Base-by-base conservation (phyloP, 78 protist genomes). In the Chrysochromulina tobinii region DNA sequence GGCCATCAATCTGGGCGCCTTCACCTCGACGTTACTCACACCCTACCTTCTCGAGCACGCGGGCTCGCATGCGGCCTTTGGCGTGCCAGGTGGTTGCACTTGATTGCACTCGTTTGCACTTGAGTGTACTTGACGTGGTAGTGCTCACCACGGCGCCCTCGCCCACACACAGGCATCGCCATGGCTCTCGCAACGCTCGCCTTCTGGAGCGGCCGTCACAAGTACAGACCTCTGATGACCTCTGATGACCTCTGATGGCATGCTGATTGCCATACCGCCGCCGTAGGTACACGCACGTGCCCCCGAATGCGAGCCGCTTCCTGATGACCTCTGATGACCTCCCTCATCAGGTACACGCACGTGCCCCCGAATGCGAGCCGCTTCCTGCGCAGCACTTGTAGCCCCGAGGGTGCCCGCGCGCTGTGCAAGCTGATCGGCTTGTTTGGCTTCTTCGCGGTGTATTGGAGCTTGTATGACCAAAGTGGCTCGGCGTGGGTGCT, bases 1-100 rank as follows among this genome's bases (percentile, higher is more conserved):
- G 75, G 67, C 73, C 61, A 87, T 87, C 69, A 87, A 87, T 75
- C 5, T 61, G 53, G 90, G 90, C 20, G 90, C 90, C 64, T 87
- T 87, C 79, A 6, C 20, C 8, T 72, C 68, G 17, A 61, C 61
- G 21, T 0, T 87, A 2, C 21, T 23, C 61, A 69, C 90, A 14
- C 90, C 90, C 11, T 6, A 5, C 48, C 73, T 87, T 1, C 90
- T 54, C 23, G 69, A 87, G 27, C 53, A 14, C 11, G 14, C 21
- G 11, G 90, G 90, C 5, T 9, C 57, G 21, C 57, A 87, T 23
- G 21, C 12, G 75, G 57, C n/a, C 57, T 57, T 68, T 8, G 90
- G 61, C 2, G 77, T 87, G 53, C 27, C 51, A 69, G 72, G 57
- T 38, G 38, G 38, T 38, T 38, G 38, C 38, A 38, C 38, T 38